Evolutionary conservation across 345 rosid species (phyloP).

Genomic region (Eucalyptus dawsonii): DNA sequence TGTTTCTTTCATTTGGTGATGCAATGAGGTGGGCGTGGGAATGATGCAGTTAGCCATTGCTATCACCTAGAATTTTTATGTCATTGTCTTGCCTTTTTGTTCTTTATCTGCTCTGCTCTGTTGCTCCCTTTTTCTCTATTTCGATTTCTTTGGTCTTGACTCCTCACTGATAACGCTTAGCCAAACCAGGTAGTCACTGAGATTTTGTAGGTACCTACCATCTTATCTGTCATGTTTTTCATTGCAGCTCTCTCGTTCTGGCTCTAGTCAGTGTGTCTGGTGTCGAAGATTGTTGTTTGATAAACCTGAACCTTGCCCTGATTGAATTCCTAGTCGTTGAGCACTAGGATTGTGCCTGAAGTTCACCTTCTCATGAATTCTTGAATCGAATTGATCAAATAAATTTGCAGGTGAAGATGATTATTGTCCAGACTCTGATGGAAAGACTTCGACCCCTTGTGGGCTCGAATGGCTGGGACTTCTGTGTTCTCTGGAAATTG

Average conservation of each 20-base stretch:
- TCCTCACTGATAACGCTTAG: not conserved
- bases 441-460: constrained; percentile 65
- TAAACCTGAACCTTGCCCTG: not conserved
- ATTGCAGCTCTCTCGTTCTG: not conserved
- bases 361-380: not conserved
- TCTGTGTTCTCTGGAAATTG: constrained; percentile 73
- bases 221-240: not conserved
- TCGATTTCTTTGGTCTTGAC: not conserved
- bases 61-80: constrained; percentile 5
- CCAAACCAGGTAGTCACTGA: constrained; percentile 2
- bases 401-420: constrained; percentile 16
- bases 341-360: not conserved
- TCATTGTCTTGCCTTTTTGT: not conserved
- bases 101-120: not conserved
- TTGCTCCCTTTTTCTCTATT: not conserved
- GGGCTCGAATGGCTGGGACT: constrained; percentile 67
- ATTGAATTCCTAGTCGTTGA: not conserved
- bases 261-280: not conserved
- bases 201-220: constrained; percentile 1
- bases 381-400: not conserved
- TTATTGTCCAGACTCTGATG: constrained; percentile 32
- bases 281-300: not conserved
- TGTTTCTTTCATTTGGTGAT: not conserved
- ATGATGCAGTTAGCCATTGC: not conserved
- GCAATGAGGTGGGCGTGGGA: not conserved